Conservation (phyloP, 768 basidiomycete species). For the Inosperma sp. region DNA sequence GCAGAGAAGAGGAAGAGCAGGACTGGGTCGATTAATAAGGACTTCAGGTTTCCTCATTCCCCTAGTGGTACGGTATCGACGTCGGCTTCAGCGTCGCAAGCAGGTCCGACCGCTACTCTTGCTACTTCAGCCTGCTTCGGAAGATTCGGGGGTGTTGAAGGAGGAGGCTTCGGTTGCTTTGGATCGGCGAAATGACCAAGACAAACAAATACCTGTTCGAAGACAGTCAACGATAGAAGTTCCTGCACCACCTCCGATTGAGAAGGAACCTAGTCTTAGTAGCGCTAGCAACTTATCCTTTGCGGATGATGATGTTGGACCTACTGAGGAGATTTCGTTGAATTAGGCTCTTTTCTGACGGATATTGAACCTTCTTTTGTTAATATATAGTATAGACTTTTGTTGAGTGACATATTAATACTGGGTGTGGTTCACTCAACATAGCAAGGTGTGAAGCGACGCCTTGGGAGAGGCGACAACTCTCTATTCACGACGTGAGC, state of each 20-base stretch:
- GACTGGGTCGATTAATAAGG: conserved; percentile 72
- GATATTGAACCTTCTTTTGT: too few species aligned
- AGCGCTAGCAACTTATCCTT: conserved; percentile 37
- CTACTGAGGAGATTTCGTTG: conserved; percentile 69
- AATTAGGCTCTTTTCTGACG: conserved; percentile 24
- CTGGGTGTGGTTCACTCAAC: too few species aligned
- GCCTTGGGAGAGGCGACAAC: too few species aligned
- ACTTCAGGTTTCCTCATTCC: conserved; percentile 64
- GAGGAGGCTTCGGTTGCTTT: background rate
- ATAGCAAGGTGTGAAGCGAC: too few species aligned
- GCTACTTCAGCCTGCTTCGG: conserved; percentile 1
- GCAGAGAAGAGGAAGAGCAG: conserved; percentile 44
- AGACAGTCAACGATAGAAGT: conserved; percentile 68
- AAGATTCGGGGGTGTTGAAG: too few species aligned
- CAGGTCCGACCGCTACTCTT: too few species aligned
- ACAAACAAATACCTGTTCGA: conserved; percentile 27
- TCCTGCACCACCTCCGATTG: conserved; percentile 73
- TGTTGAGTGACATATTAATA: too few species aligned
- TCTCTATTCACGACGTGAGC: too few species aligned
- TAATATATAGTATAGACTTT: too few species aligned
- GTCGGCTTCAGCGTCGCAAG: conserved; percentile 28
- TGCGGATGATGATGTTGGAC: conserved; percentile 71
- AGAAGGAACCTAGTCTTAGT: conserved; percentile 55
- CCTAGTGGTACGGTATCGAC: conserved; percentile 21
- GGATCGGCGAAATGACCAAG: background rate